Conservation (phyloP, 2,329 filamentous ascomycete species). For the Trichoderma atroviride region DNA sequence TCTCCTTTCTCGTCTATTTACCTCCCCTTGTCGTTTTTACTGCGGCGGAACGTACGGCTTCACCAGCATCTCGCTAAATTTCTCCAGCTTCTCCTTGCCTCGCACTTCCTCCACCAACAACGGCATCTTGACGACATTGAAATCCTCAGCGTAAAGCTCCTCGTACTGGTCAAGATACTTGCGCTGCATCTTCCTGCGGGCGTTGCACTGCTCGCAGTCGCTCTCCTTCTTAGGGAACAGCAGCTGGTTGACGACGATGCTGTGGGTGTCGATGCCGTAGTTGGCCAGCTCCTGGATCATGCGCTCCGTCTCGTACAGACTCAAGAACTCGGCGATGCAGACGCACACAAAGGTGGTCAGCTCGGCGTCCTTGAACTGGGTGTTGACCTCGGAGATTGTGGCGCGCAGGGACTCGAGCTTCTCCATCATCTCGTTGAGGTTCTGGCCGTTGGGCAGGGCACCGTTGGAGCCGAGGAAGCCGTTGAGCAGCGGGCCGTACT, state of each 20-base stretch:
- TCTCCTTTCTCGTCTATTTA: background rate
- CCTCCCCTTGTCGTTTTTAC: constrained; percentile 30
- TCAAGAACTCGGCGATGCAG: constrained; percentile 96
- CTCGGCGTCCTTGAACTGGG: constrained; percentile 95
- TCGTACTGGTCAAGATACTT: constrained; percentile 99
- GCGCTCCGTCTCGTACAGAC: constrained; percentile 96
- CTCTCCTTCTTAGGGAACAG: constrained; percentile 86
- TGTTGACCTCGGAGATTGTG: constrained; percentile 94
- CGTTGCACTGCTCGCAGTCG: constrained; percentile 92
- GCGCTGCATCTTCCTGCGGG: constrained; percentile 96
- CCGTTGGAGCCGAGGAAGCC: constrained; percentile 81
- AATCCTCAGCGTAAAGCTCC: constrained; percentile 92
- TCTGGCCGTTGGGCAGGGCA: constrained; percentile 84
- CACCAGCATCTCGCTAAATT: constrained; percentile 84
- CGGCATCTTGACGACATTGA: constrained; percentile 99
- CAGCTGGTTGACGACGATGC: constrained; percentile 97
- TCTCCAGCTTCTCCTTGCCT: constrained; percentile 91
- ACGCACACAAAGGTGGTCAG: constrained; percentile 98
- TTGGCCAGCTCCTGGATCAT: constrained; percentile 98
- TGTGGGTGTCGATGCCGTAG: constrained; percentile 94
- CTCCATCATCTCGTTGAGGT: constrained; percentile 85
- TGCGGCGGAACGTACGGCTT: constrained; percentile 72
- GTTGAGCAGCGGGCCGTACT: constrained; percentile 96
- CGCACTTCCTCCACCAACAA: constrained; percentile 92
- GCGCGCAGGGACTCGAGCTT: constrained; percentile 93